Percentiles rank a stretch among this genome's conserved stretches.
Conservation (phyloP, 768 basidiomycete genomes). For the Termitomyces titanicus region DNA sequence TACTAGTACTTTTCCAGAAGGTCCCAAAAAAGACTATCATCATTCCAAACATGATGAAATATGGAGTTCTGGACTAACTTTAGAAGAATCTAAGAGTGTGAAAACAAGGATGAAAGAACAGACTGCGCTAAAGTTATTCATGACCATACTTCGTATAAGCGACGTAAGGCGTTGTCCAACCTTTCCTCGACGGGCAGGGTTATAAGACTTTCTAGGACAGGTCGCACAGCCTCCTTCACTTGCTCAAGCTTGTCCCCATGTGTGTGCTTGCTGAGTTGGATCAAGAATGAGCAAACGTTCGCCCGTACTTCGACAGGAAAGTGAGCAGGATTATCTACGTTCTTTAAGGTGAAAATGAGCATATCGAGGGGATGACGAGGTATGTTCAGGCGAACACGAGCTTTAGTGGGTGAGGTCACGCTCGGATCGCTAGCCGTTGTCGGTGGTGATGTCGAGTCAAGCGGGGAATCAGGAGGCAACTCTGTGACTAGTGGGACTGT, state of each 20-base stretch:
- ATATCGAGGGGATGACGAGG: constrained; percentile 65
- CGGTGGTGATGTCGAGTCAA: constrained; percentile 35
- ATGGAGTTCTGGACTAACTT: too few relatives aligned
- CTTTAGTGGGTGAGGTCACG: constrained; percentile 36
- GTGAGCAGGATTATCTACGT: constrained; percentile 48
- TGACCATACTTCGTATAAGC: constrained; percentile 39
- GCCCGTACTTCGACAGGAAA: constrained; percentile 75
- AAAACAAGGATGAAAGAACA: too few relatives aligned
- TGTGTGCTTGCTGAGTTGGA: constrained; percentile 55
- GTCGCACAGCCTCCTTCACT: constrained; percentile 47
- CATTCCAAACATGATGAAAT: too few relatives aligned
- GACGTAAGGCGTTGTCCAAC: constrained; percentile 34
- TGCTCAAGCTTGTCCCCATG: constrained; percentile 42
- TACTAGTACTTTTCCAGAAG: too few relatives aligned
- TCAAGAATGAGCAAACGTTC: constrained; percentile 72
- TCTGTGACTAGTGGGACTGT: constrained; percentile 46
- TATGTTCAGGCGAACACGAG: constrained; percentile 33
- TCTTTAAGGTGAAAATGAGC: constrained; percentile 59
- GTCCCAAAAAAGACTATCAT: too few relatives aligned
- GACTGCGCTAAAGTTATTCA: constrained; percentile 11
- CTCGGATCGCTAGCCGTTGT: constrained; percentile 43
- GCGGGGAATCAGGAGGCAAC: constrained; percentile 24
- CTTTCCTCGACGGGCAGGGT: constrained; percentile 40
- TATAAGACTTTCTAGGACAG: constrained; percentile 49
- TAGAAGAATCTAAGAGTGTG: too few relatives aligned